Evolutionary conservation across 768 basidiomycete genomes (phyloP).

Genomic region (Boletus rufocinnamomeus): DNA sequence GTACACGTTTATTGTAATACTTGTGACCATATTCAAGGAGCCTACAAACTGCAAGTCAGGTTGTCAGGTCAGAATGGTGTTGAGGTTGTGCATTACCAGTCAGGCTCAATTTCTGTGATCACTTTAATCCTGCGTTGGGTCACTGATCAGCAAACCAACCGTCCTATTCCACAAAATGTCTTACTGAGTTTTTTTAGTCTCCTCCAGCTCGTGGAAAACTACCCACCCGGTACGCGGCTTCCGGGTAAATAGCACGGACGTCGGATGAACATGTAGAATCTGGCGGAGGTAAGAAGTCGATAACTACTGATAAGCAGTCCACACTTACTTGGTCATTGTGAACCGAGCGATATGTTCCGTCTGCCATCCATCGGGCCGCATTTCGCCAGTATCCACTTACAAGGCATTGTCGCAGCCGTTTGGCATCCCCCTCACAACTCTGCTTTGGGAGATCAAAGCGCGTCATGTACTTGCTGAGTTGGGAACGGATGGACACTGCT

Average conservation of each 20-base stretch:
- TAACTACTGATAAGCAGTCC: background rate
- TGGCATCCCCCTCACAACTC: slow-evolving; percentile 89
- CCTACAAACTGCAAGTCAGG: slow-evolving; percentile 33
- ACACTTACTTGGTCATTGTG: slow-evolving; percentile 75
- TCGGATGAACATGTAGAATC: slow-evolving; percentile 90
- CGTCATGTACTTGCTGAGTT: slow-evolving; percentile 92
- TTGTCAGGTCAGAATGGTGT: background rate
- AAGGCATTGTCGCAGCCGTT: slow-evolving; percentile 81
- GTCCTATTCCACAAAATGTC: slow-evolving; percentile 26
- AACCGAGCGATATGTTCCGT: slow-evolving; percentile 91
- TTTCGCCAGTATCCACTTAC: slow-evolving; percentile 95
- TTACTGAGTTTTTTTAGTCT: slow-evolving; percentile 92
- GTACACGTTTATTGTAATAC: slow-evolving; percentile 37
- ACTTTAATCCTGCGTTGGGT: slow-evolving; percentile 71
- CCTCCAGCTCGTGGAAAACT: slow-evolving; percentile 93
- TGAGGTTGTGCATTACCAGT: slow-evolving; percentile 61
- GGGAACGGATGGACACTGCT: slow-evolving; percentile 91
- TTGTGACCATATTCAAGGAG: slow-evolving; percentile 53
- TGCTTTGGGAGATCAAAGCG: slow-evolving; percentile 80
- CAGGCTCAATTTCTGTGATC: slow-evolving; percentile 91
- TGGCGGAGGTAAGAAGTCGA: slow-evolving; percentile 33
- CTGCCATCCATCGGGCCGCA: slow-evolving; percentile 86
- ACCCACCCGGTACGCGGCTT: slow-evolving; percentile 93
- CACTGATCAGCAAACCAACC: slow-evolving; percentile 15
- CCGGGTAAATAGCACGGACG: slow-evolving; percentile 90